Evolutionary conservation across 495 filamentous ascomycete genomes (phyloP), one percentile per base, ranked within the genome.

Genomic region (Penicillium manginii): DNA sequence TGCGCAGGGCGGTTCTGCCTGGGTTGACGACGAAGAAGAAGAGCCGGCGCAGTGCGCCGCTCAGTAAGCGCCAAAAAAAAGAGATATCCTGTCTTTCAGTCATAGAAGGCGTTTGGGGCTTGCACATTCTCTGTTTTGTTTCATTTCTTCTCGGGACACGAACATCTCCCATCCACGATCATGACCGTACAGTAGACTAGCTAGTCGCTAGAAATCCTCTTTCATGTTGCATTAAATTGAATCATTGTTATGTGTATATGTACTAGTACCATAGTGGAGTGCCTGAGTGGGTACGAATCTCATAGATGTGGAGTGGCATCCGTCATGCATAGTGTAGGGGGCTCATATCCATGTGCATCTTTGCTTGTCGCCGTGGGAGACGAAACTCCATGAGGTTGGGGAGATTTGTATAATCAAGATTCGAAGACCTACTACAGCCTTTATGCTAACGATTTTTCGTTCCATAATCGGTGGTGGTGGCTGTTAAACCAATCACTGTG

Each of bases 1-100:
- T 68, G 84, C 84, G 7, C 75, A 88, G 53, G 89, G 83, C 10
- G 88, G 83, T n/a, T 85, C 82, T 31, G 89, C 86, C 11, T 93
- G 89, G 86, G 87, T 88, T 57, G 90, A 97, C 61, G 91, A 93
- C 3, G 87, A 90, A 2, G 87, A 90, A 15, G 86, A 87, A n/a
- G 83, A 77, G 58, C 74, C 87, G 35, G 76, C 76, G 60, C 93
- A 98, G 76, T 98, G 93, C 72, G 83, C 91, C 52, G 84, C 91
- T 66, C 92, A 97, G 81, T 98, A 88, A 83, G 64, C 58, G 39
- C 14, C 32, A 40, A 10, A 6, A 55, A 29, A 52, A 35, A 29
- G 22, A 32, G 47, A 46, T 43, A 45, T 32, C 45, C 50, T 64
- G 49, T 54, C 61, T 52, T 54, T 62, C 19, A 52, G 62, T 65